phyloP scores from a whole-genome alignment of 805 yeast genomes.

The Grigorovia humatica region DNA sequence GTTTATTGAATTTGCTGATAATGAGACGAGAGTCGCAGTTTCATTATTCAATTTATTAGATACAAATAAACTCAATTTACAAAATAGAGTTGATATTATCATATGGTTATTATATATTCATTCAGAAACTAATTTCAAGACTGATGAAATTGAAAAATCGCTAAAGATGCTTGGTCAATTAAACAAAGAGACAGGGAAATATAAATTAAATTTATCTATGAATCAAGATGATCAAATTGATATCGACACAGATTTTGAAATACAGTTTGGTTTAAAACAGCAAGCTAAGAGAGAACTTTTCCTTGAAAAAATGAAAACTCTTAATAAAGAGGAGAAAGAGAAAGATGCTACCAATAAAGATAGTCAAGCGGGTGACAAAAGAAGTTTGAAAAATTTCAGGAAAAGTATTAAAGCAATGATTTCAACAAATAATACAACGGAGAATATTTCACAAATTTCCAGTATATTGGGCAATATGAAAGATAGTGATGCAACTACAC shows the following conservation, averaged over 20 bases:
- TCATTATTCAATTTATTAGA: slow-evolving; percentile 69
- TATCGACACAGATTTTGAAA: slow-evolving; percentile 21
- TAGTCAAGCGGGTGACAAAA: not conserved
- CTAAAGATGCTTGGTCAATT: slow-evolving; percentile 13
- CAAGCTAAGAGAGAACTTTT: slow-evolving; percentile 19
- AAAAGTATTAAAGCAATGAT: not conserved
- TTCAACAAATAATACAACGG: not conserved
- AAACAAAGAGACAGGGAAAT: not conserved
- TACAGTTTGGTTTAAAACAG: slow-evolving; percentile 21
- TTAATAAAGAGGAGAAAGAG: not conserved
- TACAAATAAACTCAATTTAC: slow-evolving; percentile 48
- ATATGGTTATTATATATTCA: slow-evolving; percentile 79
- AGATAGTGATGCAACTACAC: not conserved
- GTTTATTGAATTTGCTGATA: slow-evolving; percentile 7
- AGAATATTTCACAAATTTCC: not conserved
- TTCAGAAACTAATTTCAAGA: slow-evolving; percentile 57
- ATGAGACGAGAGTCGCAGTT: slow-evolving; percentile 19
- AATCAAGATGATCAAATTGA: slow-evolving; percentile 13
- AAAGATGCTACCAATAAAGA: not conserved
- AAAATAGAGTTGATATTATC: slow-evolving; percentile 58
- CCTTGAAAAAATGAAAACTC: slow-evolving; percentile 7
- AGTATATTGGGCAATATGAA: not conserved
- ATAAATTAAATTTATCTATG: slow-evolving; percentile 4
- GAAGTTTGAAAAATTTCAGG: not conserved
- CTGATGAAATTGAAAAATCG: slow-evolving; percentile 34